These are phyloP conservation scores for Globisporangium canariense DNA, from an alignment of 352 stramenopile genomes.

Conservation along the genomic window DNA sequence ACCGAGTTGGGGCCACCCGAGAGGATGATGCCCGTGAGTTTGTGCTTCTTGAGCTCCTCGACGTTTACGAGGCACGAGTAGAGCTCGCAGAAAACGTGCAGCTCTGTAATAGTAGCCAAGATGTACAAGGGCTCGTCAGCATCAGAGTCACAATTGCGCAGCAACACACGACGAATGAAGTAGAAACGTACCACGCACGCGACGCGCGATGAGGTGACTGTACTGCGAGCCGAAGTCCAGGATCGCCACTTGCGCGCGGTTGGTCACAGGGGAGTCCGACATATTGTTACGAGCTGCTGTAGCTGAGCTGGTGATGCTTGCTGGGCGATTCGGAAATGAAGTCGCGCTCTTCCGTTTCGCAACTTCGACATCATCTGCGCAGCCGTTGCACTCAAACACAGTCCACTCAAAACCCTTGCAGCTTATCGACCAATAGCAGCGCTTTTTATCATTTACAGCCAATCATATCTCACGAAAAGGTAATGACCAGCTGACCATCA, in stretches of 20 bases:
- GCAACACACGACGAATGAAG: background rate
- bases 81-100: conserved; percentile 99
- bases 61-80: conserved; percentile 96
- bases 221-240: conserved; percentile 99
- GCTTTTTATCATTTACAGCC: background rate
- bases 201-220: conserved; percentile 98
- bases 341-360: conserved; percentile 6
- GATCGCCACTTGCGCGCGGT: conserved; percentile 97
- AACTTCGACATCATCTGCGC: conserved; percentile 17
- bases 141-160: background rate
- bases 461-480: conserved; percentile 11
- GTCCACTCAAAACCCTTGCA: background rate
- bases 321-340: conserved; percentile 12
- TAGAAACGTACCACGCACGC: conserved; percentile 83
- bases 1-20: conserved; percentile 96
- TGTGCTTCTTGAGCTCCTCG: conserved; percentile 91
- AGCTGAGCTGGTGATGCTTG: conserved; percentile 3
- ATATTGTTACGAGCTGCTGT: conserved; percentile 31
- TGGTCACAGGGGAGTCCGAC: conserved; percentile 77
- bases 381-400: conserved; percentile 27
- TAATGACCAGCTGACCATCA: conserved; percentile 14
- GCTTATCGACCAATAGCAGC: background rate
- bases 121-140: conserved; percentile 8
- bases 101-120: conserved; percentile 50
- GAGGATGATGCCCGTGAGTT: conserved; percentile 97